Conservation (phyloP, 192 early-diverging fungal species). For the Irineochytrium annulatum region DNA sequence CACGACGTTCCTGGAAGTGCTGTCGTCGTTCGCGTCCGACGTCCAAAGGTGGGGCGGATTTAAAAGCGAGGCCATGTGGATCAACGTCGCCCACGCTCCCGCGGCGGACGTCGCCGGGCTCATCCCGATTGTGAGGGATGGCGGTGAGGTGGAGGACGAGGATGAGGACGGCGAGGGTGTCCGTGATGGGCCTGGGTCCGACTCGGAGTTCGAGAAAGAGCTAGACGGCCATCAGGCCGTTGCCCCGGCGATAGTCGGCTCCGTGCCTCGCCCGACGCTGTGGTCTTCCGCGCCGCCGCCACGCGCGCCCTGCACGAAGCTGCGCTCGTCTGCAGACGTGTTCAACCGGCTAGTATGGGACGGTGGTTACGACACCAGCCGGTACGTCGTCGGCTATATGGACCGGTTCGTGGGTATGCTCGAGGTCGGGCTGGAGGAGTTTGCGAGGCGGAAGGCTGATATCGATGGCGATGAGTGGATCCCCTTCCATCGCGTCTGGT, state of each 20-base stretch:
- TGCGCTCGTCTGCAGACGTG: constrained; percentile 26
- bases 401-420: constrained; percentile 28
- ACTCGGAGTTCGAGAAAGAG: not conserved
- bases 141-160: not conserved
- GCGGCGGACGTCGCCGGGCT: not conserved
- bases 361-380: constrained; percentile 1
- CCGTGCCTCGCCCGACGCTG: too few relatives aligned
- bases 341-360: constrained; percentile 30
- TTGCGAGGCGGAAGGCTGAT: constrained; percentile 12
- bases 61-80: not conserved
- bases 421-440: constrained; percentile 17
- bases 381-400: constrained; percentile 25
- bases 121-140: not conserved
- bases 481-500: constrained; percentile 31
- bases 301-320: not conserved
- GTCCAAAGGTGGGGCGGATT: not conserved
- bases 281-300: not conserved
- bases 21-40: constrained; percentile 2
- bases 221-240: not conserved
- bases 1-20: constrained; percentile 5
- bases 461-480: constrained; percentile 26
- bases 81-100: not conserved
- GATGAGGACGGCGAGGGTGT: not conserved
- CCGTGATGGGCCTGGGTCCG: not conserved
- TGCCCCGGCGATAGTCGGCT: too few relatives aligned